A percentile compares a stretch with the other conserved stretches of the same genome.
phyloP scores from a whole-genome alignment of 2,329 filamentous ascomycete species.

The Xylaria sp. region DNA sequence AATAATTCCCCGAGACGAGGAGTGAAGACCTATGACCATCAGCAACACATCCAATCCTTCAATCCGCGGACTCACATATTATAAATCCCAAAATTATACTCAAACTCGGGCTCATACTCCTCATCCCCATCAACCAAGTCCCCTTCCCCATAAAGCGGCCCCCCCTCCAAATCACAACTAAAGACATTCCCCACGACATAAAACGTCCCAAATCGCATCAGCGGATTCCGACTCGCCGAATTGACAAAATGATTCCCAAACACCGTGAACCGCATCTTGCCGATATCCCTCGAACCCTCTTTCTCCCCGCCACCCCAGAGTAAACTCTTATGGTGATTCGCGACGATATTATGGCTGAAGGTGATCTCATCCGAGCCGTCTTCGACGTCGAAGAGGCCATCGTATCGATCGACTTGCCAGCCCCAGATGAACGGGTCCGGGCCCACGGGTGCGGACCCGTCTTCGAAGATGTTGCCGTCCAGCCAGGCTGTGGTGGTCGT shows the following conservation, averaged over 20 bases:
- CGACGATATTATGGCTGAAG: slow-evolving; percentile 22
- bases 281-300: slow-evolving; percentile 17
- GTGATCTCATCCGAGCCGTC: slow-evolving; percentile 22
- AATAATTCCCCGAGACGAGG: slow-evolving; percentile 21
- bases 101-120: slow-evolving; percentile 17
- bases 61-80: slow-evolving; percentile 14
- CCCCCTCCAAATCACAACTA: slow-evolving; percentile 13
- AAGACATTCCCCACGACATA: slow-evolving; percentile 22
- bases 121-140: neutral
- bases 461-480: slow-evolving; percentile 21
- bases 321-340: slow-evolving; percentile 23
- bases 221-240: slow-evolving; percentile 19
- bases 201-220: slow-evolving; percentile 24
- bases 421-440: slow-evolving; percentile 19
- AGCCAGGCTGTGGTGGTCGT: slow-evolving; percentile 18
- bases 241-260: slow-evolving; percentile 21
- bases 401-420: slow-evolving; percentile 21
- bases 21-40: slow-evolving; percentile 15
- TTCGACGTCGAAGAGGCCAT: slow-evolving; percentile 22
- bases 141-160: slow-evolving; percentile 8
- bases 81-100: slow-evolving; percentile 22
- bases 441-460: slow-evolving; percentile 12
- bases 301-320: slow-evolving; percentile 25
- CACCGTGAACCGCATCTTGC: slow-evolving; percentile 22
- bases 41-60: neutral